Conservation (phyloP, 306 rosid genomes). For the Trichosanthes truncata region DNA sequence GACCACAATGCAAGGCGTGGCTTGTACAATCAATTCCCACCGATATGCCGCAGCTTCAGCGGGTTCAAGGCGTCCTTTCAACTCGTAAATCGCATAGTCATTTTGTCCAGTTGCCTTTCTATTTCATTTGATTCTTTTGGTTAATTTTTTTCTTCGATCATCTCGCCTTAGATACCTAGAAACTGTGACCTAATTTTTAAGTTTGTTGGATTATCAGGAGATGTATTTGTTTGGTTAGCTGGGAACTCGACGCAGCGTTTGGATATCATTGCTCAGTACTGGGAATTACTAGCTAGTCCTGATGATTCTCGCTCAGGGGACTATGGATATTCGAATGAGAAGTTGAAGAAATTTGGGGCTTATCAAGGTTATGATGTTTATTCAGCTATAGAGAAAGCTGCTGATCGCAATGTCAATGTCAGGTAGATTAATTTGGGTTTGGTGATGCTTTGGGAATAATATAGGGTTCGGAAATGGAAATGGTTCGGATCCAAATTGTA, state of each 20-base stretch:
- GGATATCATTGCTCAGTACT: constrained; percentile 75
- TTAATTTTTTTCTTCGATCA: neutral
- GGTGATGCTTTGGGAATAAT: neutral
- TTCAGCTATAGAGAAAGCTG: constrained; percentile 53
- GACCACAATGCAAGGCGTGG: constrained; percentile 63
- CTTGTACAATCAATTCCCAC: constrained; percentile 89
- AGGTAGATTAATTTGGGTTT: constrained; percentile 26
- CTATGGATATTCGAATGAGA: constrained; percentile 52
- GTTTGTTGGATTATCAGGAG: constrained; percentile 30
- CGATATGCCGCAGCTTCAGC: constrained; percentile 59
- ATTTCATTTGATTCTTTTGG: neutral
- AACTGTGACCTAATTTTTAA: neutral
- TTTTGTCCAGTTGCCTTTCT: neutral
- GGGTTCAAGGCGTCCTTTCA: constrained; percentile 62
- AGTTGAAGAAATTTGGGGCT: constrained; percentile 64
- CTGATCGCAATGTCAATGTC: constrained; percentile 55
- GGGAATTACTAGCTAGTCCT: constrained; percentile 59
- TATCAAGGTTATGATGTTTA: constrained; percentile 57
- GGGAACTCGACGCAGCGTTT: constrained; percentile 54
- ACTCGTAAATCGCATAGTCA: constrained; percentile 27
- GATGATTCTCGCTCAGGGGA: constrained; percentile 70
- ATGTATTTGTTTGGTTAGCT: constrained; percentile 80
- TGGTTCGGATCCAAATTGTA: neutral
- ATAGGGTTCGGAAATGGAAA: neutral
- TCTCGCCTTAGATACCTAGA: neutral